These are phyloP conservation scores for Lindgomyces ingoldianus DNA, from an alignment of 495 filamentous ascomycete species.

Conservation along the genomic window DNA sequence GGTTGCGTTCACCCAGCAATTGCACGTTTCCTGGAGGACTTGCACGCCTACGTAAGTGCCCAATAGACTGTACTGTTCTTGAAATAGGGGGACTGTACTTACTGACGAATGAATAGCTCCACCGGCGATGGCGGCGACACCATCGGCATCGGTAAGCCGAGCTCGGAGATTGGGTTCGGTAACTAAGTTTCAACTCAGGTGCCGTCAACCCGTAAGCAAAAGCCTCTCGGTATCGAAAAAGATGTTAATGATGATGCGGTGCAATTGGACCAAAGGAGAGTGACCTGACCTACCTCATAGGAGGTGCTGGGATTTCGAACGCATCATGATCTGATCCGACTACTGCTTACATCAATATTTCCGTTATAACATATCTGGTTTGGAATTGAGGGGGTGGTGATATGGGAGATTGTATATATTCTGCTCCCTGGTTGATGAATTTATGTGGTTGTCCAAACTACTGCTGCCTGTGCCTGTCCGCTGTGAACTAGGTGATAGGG, in stretches of 20 bases:
- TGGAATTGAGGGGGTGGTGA: neutral
- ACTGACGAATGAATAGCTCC: neutral
- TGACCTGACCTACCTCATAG: too few relatives aligned
- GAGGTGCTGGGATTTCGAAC: neutral
- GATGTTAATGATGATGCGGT: too few relatives aligned
- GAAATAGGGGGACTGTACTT: neutral
- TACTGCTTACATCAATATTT: too few relatives aligned
- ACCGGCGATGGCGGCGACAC: conserved; percentile 11
- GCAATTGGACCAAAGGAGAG: too few relatives aligned
- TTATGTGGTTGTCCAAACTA: too few relatives aligned
- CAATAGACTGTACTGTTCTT: too few relatives aligned
- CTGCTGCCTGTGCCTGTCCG: too few relatives aligned
- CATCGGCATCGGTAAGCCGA: conserved; percentile 21
- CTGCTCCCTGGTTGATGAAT: neutral
- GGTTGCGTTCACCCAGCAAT: conserved; percentile 57
- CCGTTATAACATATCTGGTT: too few relatives aligned
- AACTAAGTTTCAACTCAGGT: neutral
- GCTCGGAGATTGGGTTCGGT: neutral
- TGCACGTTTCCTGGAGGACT: conserved; percentile 55
- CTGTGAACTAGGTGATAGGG: too few relatives aligned
- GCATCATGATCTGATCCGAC: too few relatives aligned
- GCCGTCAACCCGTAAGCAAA: too few relatives aligned
- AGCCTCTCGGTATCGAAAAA: too few relatives aligned
- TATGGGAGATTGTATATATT: neutral
- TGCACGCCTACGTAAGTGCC: conserved; percentile 43